These are phyloP conservation scores for Abelmoschus esculentus DNA, from an alignment of 345 rosid species.

Conservation along the genomic window DNA sequence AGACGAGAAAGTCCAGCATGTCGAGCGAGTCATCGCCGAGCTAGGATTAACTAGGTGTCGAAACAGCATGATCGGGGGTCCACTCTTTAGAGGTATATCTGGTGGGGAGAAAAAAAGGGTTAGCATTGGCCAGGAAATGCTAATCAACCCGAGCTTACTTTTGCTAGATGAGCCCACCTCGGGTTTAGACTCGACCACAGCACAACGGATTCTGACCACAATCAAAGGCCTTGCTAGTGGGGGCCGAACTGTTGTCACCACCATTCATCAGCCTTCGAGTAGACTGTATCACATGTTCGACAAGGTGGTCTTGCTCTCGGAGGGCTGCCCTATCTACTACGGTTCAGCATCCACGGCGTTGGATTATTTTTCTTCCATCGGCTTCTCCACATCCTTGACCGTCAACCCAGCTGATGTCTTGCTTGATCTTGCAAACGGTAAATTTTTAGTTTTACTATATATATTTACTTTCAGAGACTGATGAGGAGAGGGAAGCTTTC, in stretches of 20 bases:
- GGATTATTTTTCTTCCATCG: slow-evolving; percentile 81
- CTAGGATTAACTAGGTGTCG: slow-evolving; percentile 61
- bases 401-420: slow-evolving; percentile 94
- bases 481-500: background rate
- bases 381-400: slow-evolving; percentile 76
- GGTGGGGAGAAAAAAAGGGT: slow-evolving; percentile 98
- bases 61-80: slow-evolving; percentile 94
- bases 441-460: background rate
- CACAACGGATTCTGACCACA: slow-evolving; percentile 68
- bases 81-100: slow-evolving; percentile 89
- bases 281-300: slow-evolving; percentile 94
- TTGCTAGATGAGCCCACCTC: slow-evolving; percentile 96
- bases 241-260: slow-evolving; percentile 81
- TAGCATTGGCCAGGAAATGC: slow-evolving; percentile 96
- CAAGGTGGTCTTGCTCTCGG: slow-evolving; percentile 85
- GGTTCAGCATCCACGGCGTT: slow-evolving; percentile 85
- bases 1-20: slow-evolving; percentile 73
- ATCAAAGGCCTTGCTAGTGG: slow-evolving; percentile 79
- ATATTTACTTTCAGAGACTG: background rate
- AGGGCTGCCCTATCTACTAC: slow-evolving; percentile 74
- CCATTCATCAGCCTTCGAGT: slow-evolving; percentile 98
- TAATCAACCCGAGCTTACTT: slow-evolving; percentile 86
- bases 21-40: slow-evolving; percentile 62
- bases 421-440: slow-evolving; percentile 98
- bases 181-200: slow-evolving; percentile 95